phyloP scores from a whole-genome alignment of 2,329 filamentous ascomycete genomes.

The Colletotrichum sp. region DNA sequence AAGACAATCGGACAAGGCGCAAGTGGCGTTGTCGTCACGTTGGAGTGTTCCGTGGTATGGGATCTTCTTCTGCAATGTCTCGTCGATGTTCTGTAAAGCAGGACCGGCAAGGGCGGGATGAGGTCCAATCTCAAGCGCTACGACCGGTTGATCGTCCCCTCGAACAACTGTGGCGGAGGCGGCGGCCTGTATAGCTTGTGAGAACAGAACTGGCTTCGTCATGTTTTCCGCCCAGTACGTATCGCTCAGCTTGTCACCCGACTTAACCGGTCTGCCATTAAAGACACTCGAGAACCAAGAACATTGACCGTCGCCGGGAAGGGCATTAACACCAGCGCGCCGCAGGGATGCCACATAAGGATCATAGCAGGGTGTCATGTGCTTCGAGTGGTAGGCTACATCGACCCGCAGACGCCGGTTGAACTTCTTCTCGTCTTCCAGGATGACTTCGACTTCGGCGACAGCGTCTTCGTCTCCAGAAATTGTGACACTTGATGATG shows the following conservation, averaged over 20 bases:
- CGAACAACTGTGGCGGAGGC: constrained; percentile 12
- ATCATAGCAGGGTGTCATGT: constrained; percentile 20
- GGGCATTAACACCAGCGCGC: constrained; percentile 3
- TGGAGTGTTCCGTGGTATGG: constrained; percentile 27
- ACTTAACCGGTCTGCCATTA: constrained; percentile 20
- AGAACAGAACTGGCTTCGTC: constrained; percentile 30
- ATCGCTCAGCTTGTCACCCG: constrained; percentile 35
- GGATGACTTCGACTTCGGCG: constrained; percentile 22
- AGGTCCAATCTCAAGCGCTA: constrained; percentile 36
- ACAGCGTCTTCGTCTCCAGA: constrained; percentile 33
- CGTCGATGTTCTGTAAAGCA: constrained; percentile 28
- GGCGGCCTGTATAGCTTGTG: constrained; percentile 10
- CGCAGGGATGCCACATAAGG: background rate
- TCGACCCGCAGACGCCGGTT: constrained; percentile 26
- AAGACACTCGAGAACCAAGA: background rate
- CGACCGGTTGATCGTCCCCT: background rate
- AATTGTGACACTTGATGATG: constrained; percentile 25
- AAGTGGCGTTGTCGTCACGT: constrained; percentile 23
- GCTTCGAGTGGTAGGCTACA: constrained; percentile 34
- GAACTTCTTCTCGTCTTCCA: constrained; percentile 24
- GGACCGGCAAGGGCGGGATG: constrained; percentile 46
- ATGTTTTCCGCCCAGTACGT: constrained; percentile 34
- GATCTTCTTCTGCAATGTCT: constrained; percentile 3
- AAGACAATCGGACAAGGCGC: constrained; percentile 21
- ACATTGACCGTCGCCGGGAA: constrained; percentile 26